These are phyloP conservation scores for Solanum appendiculatum DNA, from an alignment of 257 asterid species.

Conservation along the genomic window DNA sequence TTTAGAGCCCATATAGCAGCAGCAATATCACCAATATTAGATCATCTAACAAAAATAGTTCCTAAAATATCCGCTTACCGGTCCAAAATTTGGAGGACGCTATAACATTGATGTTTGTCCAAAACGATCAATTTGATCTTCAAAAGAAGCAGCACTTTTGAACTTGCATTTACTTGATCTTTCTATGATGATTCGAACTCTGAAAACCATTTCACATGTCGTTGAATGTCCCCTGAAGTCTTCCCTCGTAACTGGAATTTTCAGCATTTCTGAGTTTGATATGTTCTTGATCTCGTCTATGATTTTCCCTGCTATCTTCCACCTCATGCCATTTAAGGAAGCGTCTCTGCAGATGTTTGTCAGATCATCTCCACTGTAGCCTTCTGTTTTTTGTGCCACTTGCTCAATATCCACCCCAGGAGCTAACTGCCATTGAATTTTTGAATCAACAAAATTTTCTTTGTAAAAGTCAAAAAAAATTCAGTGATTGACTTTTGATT, in stretches of 20 bases:
- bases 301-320: constrained; percentile 65
- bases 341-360: constrained; percentile 90
- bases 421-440: constrained; percentile 43
- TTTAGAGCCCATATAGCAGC: too few species aligned
- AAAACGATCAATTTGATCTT: not conserved
- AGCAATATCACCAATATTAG: too few species aligned
- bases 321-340: constrained; percentile 78
- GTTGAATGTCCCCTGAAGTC: constrained; percentile 77
- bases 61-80: too few species aligned
- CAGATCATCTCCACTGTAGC: constrained; percentile 21
- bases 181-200: constrained; percentile 76
- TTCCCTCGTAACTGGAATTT: constrained; percentile 24
- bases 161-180: not conserved
- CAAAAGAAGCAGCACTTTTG: not conserved
- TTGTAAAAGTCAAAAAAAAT: too few species aligned
- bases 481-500: too few species aligned
- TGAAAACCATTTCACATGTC: constrained; percentile 79
- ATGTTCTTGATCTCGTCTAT: constrained; percentile 74
- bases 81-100: too few species aligned
- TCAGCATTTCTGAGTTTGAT: constrained; percentile 67
- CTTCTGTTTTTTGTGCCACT: not conserved
- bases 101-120: not conserved
- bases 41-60: too few species aligned
- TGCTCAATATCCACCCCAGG: constrained; percentile 13
- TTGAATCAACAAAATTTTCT: not conserved